A percentile compares a stretch with the other conserved stretches of the same genome.
phyloP scores from a whole-genome alignment of 177 flowering plant genomes.

The Vitis hybrid region DNA sequence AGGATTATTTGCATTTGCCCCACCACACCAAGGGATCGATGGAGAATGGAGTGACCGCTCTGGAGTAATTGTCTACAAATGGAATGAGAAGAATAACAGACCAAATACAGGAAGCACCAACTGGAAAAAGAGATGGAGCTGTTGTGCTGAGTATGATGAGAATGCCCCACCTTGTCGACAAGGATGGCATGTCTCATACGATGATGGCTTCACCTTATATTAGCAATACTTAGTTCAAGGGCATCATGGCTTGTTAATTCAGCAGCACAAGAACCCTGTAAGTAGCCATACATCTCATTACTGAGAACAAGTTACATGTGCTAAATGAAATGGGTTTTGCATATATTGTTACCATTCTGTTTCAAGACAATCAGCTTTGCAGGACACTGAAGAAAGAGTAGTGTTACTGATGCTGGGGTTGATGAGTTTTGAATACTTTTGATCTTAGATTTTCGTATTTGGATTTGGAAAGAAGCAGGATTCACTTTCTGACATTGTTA shows the following conservation, averaged over 20 bases:
- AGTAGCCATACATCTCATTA: too few relatives aligned
- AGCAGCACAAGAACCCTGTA: not conserved
- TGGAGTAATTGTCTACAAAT: constrained; percentile 72
- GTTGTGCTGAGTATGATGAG: constrained; percentile 64
- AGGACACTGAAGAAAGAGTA: too few relatives aligned
- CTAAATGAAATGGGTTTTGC: too few relatives aligned
- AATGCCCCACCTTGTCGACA: constrained; percentile 58
- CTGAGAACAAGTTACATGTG: too few relatives aligned
- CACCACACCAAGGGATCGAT: constrained; percentile 81
- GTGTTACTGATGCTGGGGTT: too few relatives aligned
- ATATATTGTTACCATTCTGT: too few relatives aligned
- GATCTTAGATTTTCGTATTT: too few relatives aligned
- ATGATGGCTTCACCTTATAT: constrained; percentile 69
- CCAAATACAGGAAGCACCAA: constrained; percentile 64
- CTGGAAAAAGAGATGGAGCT: constrained; percentile 82
- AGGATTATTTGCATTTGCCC: constrained; percentile 64
- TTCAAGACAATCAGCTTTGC: too few relatives aligned
- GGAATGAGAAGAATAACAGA: constrained; percentile 64
- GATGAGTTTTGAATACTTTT: too few relatives aligned
- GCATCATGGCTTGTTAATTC: not conserved
- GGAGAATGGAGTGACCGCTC: constrained; percentile 74
- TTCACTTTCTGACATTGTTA: too few relatives aligned
- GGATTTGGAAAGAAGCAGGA: too few relatives aligned
- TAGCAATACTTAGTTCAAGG: constrained; percentile 14
- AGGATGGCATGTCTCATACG: constrained; percentile 70